These are phyloP conservation scores for Gentiana macrophylla DNA, from an alignment of 257 asterid species.

Conservation along the genomic window DNA sequence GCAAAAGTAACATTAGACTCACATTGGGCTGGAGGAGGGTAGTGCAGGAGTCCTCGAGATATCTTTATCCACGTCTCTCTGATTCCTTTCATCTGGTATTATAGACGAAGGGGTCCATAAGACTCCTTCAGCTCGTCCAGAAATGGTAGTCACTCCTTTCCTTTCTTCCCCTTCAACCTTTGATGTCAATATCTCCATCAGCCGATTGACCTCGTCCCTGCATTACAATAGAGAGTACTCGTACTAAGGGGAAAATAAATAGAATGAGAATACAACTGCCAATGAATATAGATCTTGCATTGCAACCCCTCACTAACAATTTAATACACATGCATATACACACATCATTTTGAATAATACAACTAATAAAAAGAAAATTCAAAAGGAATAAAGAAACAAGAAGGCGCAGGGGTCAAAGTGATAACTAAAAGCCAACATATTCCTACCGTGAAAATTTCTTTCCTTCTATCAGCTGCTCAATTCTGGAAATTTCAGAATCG, in stretches of 20 bases:
- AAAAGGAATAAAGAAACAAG: not conserved
- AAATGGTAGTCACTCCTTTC: conserved; percentile 21
- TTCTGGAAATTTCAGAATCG: conserved; percentile 39
- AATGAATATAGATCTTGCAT: too few species aligned
- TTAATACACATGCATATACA: too few species aligned
- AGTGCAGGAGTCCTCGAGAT: conserved; percentile 23
- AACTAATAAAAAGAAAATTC: not conserved
- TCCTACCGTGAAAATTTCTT: conserved; percentile 54
- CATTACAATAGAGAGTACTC: conserved; percentile 12
- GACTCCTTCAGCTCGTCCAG: conserved; percentile 26
- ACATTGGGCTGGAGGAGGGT: conserved; percentile 33
- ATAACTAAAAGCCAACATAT: not conserved
- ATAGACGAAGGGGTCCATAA: conserved; percentile 25
- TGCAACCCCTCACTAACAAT: too few species aligned
- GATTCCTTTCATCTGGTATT: conserved; percentile 29
- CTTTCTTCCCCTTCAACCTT: conserved; percentile 27
- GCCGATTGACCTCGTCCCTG: conserved; percentile 65
- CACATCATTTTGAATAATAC: too few species aligned
- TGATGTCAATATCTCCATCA: conserved; percentile 55
- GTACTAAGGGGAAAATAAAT: too few species aligned
- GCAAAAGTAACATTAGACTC: conserved; percentile 17
- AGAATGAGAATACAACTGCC: too few species aligned
- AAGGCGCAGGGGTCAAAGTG: not conserved
- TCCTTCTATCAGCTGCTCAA: conserved; percentile 63
- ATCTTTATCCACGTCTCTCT: conserved; percentile 20